Conservation (phyloP, 192 early-diverging fungal species). For the Coemansia sp. region DNA sequence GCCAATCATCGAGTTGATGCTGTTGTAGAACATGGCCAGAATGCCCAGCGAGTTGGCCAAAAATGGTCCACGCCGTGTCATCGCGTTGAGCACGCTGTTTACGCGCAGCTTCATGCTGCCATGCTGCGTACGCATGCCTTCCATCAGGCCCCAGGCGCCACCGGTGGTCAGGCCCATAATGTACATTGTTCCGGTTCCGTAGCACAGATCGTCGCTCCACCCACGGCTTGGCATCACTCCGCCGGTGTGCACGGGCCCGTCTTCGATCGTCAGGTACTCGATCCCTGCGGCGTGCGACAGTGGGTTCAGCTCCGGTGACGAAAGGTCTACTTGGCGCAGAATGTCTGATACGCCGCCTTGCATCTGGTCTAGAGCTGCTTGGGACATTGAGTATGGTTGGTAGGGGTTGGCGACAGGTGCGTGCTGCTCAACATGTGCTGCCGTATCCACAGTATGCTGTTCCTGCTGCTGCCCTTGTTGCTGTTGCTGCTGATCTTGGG, state of each 20-base stretch:
- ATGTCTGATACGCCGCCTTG: slow-evolving; percentile 53
- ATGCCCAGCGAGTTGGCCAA: slow-evolving; percentile 80
- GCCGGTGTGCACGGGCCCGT: slow-evolving; percentile 36
- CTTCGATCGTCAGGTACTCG: slow-evolving; percentile 53
- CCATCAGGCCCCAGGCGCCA: slow-evolving; percentile 72
- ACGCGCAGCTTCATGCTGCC: slow-evolving; percentile 73
- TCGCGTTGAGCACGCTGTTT: slow-evolving; percentile 78
- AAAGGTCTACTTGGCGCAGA: slow-evolving; percentile 48
- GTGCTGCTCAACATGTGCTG: no score
- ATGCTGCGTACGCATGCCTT: slow-evolving; percentile 67
- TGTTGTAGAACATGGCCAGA: slow-evolving; percentile 81
- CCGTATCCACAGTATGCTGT: not conserved
- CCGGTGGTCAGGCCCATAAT: slow-evolving; percentile 69
- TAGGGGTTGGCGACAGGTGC: not conserved
- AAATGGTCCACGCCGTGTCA: slow-evolving; percentile 82
- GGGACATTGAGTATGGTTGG: not conserved
- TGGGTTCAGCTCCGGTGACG: slow-evolving; percentile 36
- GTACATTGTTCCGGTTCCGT: slow-evolving; percentile 80
- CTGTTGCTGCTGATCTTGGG: slow-evolving; percentile 31
- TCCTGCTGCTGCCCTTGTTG: slow-evolving; percentile 17
- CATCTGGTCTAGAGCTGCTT: slow-evolving; percentile 18
- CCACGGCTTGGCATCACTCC: slow-evolving; percentile 71
- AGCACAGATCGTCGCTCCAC: slow-evolving; percentile 79
- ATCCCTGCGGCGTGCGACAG: slow-evolving; percentile 37
- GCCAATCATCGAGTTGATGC: slow-evolving; percentile 67